Evolutionary conservation across 495 filamentous ascomycete genomes (phyloP).

Genomic region (Staphylotrichum longicolle): DNA sequence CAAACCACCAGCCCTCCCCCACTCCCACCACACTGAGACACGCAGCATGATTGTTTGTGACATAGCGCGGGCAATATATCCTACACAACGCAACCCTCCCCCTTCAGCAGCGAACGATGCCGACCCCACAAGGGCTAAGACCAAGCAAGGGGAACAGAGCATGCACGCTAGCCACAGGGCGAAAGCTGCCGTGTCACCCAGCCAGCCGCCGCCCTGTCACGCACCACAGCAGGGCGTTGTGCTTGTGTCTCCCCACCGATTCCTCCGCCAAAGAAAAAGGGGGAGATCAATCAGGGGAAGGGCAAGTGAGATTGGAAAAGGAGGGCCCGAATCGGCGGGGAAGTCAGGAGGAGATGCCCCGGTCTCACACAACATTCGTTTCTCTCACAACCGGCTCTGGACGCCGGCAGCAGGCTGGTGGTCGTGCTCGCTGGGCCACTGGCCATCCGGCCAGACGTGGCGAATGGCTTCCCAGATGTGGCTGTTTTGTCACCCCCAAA

Average conservation of each 20-base stretch:
- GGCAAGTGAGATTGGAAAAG: no score
- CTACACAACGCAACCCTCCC: neutral
- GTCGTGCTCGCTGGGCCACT: slow-evolving; percentile 71
- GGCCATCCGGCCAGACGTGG: slow-evolving; percentile 77
- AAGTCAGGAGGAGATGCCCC: no score
- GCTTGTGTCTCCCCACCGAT: neutral
- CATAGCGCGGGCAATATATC: slow-evolving; percentile 1
- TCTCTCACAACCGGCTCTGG: slow-evolving; percentile 34
- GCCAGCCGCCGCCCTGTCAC: neutral
- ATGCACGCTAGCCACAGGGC: neutral
- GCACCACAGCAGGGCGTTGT: neutral
- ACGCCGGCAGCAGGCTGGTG: slow-evolving; percentile 24
- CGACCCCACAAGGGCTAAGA: no score
- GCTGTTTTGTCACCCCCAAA: slow-evolving; percentile 37
- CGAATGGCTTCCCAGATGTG: slow-evolving; percentile 89
- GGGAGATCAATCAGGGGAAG: neutral
- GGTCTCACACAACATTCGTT: no score
- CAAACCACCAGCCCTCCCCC: no score
- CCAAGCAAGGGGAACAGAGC: neutral
- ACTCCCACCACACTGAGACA: neutral
- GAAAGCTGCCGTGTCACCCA: neutral
- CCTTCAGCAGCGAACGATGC: neutral
- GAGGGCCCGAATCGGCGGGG: no score
- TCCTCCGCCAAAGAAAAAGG: neutral
- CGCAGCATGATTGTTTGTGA: neutral